These are phyloP conservation scores for Ceratorhiza oryzae-sativae DNA, from an alignment of 1,284 basidiomycete species.

Conservation along the genomic window DNA sequence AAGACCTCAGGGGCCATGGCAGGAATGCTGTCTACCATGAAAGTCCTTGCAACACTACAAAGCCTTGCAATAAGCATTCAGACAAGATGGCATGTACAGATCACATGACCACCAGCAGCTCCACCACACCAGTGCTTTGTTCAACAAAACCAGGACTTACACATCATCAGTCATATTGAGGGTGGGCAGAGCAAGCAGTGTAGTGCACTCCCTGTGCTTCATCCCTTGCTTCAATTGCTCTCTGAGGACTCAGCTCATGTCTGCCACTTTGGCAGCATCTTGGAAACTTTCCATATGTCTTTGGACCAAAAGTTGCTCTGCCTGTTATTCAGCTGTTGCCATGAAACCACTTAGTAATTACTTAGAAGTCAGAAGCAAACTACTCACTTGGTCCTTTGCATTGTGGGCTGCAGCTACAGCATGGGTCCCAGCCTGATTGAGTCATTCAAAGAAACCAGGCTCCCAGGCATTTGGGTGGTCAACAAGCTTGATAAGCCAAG, in stretches of 20 bases:
- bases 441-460: background rate
- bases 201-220: background rate
- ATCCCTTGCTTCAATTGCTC: background rate
- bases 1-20: background rate
- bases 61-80: background rate
- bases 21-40: background rate
- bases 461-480: background rate
- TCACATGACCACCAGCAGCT: too few relatives aligned
- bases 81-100: too few relatives aligned
- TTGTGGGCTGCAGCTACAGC: background rate
- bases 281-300: background rate
- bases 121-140: background rate
- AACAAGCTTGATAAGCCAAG: background rate
- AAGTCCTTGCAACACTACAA: background rate
- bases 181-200: background rate
- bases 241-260: background rate
- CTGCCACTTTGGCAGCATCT: background rate
- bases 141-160: background rate
- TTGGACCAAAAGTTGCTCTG: conserved; percentile 10
- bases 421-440: background rate
- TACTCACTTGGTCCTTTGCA: conserved; percentile 8
- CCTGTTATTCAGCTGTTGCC: background rate
- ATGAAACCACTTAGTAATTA: background rate
- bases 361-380: background rate
- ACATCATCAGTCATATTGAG: background rate